Percentiles rank a stretch among this genome's conserved stretches.
phyloP scores from a whole-genome alignment of 208 protist species.

The Naegleria lovaniensis region DNA sequence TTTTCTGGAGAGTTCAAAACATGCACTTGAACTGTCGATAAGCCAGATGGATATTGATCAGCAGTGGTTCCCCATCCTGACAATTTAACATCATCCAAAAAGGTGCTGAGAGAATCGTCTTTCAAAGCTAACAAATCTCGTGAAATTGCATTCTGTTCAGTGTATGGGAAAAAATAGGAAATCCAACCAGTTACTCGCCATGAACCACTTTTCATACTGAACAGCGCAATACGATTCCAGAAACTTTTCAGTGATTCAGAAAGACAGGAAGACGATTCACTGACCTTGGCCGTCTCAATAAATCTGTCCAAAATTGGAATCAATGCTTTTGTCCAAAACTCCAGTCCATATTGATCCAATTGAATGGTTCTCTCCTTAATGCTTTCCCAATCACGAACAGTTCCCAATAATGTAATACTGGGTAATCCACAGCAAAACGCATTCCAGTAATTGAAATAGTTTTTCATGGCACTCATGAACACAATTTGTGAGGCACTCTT shows the following conservation, averaged over 20 bases:
- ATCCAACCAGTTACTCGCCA: constrained; percentile 8
- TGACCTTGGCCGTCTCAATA: background rate
- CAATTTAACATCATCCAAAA: too few species aligned
- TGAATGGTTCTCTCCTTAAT: background rate
- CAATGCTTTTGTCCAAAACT: background rate
- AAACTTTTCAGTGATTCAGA: background rate
- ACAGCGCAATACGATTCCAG: background rate
- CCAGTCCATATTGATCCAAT: background rate
- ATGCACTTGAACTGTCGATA: too few species aligned
- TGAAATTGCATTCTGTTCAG: background rate
- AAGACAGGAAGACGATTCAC: background rate
- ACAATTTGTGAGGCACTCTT: background rate
- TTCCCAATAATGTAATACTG: background rate
- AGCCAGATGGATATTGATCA: too few species aligned
- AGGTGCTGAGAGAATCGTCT: too few species aligned
- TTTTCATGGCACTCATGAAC: background rate
- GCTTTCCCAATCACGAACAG: background rate
- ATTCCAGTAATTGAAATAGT: background rate
- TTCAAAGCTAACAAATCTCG: too few species aligned
- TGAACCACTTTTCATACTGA: background rate
- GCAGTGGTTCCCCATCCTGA: too few species aligned
- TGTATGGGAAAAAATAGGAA: background rate
- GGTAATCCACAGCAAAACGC: background rate
- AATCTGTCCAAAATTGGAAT: background rate
- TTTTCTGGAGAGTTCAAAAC: too few species aligned